phyloP scores from a whole-genome alignment of 129 eudicot genomes.

The Rutidosis leptorrhynchoides region DNA sequence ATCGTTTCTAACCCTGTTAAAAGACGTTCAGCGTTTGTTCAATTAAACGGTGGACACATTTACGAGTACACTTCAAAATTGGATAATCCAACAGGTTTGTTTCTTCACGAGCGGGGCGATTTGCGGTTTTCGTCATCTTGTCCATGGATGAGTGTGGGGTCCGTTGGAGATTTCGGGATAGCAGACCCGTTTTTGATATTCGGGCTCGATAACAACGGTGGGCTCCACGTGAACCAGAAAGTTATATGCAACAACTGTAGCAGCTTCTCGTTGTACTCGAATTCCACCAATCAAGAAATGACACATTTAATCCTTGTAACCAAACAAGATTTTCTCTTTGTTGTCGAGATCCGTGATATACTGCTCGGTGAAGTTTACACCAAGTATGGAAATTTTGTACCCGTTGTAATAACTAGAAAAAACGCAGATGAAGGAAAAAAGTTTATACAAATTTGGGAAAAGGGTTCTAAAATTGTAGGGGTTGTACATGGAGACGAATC shows the following conservation, averaged over 20 bases:
- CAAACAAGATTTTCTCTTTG: conserved; percentile 74
- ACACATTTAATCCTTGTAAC: conserved; percentile 81
- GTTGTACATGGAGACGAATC: conserved; percentile 94
- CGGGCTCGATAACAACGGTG: conserved; percentile 69
- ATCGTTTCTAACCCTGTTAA: conserved; percentile 45
- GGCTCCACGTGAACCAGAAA: conserved; percentile 59
- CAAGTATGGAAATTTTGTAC: conserved; percentile 67
- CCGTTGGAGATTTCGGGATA: conserved; percentile 35
- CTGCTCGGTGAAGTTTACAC: conserved; percentile 42
- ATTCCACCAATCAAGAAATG: conserved; percentile 43
- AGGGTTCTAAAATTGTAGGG: conserved; percentile 74
- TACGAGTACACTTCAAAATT: conserved; percentile 46
- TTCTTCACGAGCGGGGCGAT: conserved; percentile 40
- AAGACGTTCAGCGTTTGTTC: conserved; percentile 58
- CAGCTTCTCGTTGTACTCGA: conserved; percentile 78
- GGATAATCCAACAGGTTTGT: conserved; percentile 24
- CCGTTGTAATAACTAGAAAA: conserved; percentile 51
- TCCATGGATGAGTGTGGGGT: conserved; percentile 70
- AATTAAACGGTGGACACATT: conserved; percentile 63
- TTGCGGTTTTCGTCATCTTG: conserved; percentile 66
- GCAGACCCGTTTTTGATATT: conserved; percentile 51
- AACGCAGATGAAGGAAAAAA: conserved; percentile 59
- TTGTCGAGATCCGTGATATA: conserved; percentile 67
- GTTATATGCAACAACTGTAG: conserved; percentile 75
- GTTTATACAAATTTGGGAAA: conserved; percentile 85